Percentiles rank a stretch among this genome's conserved stretches.
These are phyloP conservation scores for Ramaria sp. DNA, from an alignment of 768 basidiomycete species.

Conservation along the genomic window DNA sequence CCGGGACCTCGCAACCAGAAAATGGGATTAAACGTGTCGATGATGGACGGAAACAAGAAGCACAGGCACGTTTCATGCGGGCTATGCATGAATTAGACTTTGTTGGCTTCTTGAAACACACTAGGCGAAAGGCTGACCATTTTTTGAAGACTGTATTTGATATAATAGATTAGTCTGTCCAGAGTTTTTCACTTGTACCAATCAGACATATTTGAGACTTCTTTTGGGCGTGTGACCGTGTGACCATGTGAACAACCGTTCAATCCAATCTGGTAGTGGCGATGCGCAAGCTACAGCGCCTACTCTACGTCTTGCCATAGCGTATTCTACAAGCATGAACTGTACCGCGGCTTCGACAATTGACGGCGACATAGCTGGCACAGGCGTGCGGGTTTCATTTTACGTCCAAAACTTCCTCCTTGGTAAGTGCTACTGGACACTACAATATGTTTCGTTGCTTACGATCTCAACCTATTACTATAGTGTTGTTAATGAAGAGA, in stretches of 20 bases:
- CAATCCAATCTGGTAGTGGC: too few species aligned
- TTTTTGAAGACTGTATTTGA: conserved; percentile 62
- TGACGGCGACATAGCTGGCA: conserved; percentile 27
- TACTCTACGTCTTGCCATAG: neutral
- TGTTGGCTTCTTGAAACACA: conserved; percentile 72
- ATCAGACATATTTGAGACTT: too few species aligned
- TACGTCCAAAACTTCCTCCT: conserved; percentile 17
- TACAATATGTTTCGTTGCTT: neutral
- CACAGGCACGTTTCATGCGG: conserved; percentile 71
- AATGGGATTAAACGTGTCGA: conserved; percentile 3
- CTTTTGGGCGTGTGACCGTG: too few species aligned
- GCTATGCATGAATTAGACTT: conserved; percentile 76
- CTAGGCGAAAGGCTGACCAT: conserved; percentile 68
- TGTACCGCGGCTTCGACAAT: neutral
- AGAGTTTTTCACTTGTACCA: neutral
- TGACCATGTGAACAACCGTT: too few species aligned
- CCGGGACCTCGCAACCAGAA: neutral
- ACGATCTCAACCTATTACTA: neutral
- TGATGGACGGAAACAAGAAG: conserved; percentile 24
- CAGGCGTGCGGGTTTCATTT: conserved; percentile 26
- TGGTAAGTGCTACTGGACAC: neutral
- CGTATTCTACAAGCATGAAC: neutral
- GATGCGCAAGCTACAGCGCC: too few species aligned
- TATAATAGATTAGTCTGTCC: conserved; percentile 5
- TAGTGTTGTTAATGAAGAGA: neutral